Conservation (phyloP, 2,329 filamentous ascomycete species). For the Alternaria alternata region DNA sequence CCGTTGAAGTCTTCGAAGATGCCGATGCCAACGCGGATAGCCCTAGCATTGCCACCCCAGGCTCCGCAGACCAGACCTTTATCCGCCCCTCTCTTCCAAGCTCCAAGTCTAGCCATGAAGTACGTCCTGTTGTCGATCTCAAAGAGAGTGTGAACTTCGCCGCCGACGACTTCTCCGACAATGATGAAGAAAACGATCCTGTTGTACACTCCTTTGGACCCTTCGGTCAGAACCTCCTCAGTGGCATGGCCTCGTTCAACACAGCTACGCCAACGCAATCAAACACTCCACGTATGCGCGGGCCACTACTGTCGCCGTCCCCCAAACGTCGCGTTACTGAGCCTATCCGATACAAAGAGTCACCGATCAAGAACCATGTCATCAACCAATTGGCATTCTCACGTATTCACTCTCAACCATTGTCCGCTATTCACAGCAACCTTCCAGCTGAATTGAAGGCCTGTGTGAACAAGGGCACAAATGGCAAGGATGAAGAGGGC, state of each 20-base stretch:
- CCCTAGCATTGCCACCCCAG: constrained; percentile 29
- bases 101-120: constrained; percentile 30
- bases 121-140: constrained; percentile 17
- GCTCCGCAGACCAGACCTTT: constrained; percentile 41
- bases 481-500: constrained; percentile 31
- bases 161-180: constrained; percentile 73
- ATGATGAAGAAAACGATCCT: constrained; percentile 91
- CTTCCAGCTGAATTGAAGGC: constrained; percentile 70
- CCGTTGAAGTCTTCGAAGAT: constrained; percentile 52
- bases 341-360: constrained; percentile 43
- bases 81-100: constrained; percentile 38
- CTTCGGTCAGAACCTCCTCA: constrained; percentile 85
- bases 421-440: constrained; percentile 88
- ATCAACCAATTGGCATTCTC: constrained; percentile 96
- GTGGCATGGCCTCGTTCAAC: constrained; percentile 80
- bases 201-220: constrained; percentile 92
- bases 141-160: constrained; percentile 42
- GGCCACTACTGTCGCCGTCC: constrained; percentile 41
- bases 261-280: constrained; percentile 63
- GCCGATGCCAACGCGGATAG: constrained; percentile 41
- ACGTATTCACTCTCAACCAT: constrained; percentile 86
- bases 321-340: constrained; percentile 39
- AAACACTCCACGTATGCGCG: constrained; percentile 38
- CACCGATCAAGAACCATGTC: constrained; percentile 79
- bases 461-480: constrained; percentile 31